phyloP scores from a whole-genome alignment of 345 rosid genomes.

The Rubroshorea leprosula region DNA sequence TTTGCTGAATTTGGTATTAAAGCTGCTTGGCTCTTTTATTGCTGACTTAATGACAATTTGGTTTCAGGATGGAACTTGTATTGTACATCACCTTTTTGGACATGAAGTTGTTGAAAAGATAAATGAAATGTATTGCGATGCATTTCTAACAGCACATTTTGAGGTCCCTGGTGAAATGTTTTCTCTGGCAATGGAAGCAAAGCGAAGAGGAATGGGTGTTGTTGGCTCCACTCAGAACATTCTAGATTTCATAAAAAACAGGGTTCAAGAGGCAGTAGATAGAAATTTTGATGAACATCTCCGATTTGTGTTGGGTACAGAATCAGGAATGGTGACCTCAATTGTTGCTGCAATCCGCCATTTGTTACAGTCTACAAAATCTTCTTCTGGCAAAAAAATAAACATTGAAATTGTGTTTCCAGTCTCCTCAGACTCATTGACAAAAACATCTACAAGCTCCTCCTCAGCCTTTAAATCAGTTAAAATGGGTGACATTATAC shows the following conservation, averaged over 20 bases:
- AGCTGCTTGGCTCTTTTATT: slow-evolving; percentile 5
- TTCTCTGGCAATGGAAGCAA: slow-evolving; percentile 91
- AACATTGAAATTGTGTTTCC: slow-evolving; percentile 88
- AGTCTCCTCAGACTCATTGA: slow-evolving; percentile 81
- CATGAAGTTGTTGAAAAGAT: slow-evolving; percentile 85
- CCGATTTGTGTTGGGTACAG: slow-evolving; percentile 91
- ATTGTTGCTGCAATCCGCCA: slow-evolving; percentile 70
- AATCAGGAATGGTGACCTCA: slow-evolving; percentile 93
- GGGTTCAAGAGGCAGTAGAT: slow-evolving; percentile 78
- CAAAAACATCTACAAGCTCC: slow-evolving; percentile 46
- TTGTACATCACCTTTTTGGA: slow-evolving; percentile 92
- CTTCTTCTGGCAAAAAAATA: slow-evolving; percentile 47
- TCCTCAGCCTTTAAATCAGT: slow-evolving; percentile 35
- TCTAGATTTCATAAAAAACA: slow-evolving; percentile 75
- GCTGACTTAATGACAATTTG: slow-evolving; percentile 9
- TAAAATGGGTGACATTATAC: slow-evolving; percentile 34
- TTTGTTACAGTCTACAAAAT: slow-evolving; percentile 43
- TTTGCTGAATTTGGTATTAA: neutral
- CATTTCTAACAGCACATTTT: slow-evolving; percentile 90
- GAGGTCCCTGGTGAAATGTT: slow-evolving; percentile 99
- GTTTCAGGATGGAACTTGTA: slow-evolving; percentile 79
- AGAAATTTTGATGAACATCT: slow-evolving; percentile 74
- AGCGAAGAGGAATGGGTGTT: slow-evolving; percentile 89
- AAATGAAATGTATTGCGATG: slow-evolving; percentile 79
- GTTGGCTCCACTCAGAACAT: slow-evolving; percentile 94